Conservation (phyloP, 2,329 filamentous ascomycete species). For the Fusarium denticulatum region DNA sequence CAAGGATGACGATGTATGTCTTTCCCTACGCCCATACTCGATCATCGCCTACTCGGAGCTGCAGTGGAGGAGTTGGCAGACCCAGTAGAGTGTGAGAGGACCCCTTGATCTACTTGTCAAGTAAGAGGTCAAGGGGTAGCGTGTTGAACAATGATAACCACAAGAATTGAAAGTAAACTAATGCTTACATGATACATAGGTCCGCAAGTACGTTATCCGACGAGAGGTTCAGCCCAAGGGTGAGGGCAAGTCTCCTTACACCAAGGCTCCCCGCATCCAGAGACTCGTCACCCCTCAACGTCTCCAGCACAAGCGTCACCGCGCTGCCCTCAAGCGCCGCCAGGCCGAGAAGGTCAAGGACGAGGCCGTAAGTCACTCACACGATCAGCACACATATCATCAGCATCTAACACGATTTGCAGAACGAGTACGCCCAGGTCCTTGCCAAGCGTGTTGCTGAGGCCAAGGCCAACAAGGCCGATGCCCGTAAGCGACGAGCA, state of each 20-base stretch:
- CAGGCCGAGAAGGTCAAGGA: constrained; percentile 97
- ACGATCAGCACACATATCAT: too few species aligned
- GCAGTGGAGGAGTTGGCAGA: constrained; percentile 56
- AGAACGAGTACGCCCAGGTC: constrained; percentile 98
- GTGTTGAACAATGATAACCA: constrained; percentile 36
- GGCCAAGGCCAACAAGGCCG: constrained; percentile 92
- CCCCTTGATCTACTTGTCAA: constrained; percentile 31
- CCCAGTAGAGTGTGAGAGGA: constrained; percentile 70
- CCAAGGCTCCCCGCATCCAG: constrained; percentile 99
- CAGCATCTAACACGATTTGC: constrained; percentile 1
- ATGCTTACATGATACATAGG: constrained; percentile 64
- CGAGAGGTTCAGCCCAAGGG: constrained; percentile 97
- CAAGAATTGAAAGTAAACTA: constrained; percentile 48
- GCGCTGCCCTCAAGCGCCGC: constrained; percentile 97
- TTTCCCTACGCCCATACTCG: constrained; percentile 62
- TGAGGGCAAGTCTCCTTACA: constrained; percentile 98
- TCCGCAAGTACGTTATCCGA: constrained; percentile 99
- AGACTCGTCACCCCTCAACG: constrained; percentile 99
- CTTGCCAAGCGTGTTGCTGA: constrained; percentile 97
- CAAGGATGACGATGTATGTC: constrained; percentile 99
- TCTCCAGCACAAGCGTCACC: constrained; percentile 99
- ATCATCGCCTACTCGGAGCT: constrained; percentile 77
- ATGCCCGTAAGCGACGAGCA: constrained; percentile 95
- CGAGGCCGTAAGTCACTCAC: constrained; percentile 81
- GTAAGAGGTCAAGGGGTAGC: constrained; percentile 26